A percentile compares a stretch with the other conserved stretches of the same genome.
Conservation (phyloP, 2,329 filamentous ascomycete genomes). For the Paramyrothecium sp. region DNA sequence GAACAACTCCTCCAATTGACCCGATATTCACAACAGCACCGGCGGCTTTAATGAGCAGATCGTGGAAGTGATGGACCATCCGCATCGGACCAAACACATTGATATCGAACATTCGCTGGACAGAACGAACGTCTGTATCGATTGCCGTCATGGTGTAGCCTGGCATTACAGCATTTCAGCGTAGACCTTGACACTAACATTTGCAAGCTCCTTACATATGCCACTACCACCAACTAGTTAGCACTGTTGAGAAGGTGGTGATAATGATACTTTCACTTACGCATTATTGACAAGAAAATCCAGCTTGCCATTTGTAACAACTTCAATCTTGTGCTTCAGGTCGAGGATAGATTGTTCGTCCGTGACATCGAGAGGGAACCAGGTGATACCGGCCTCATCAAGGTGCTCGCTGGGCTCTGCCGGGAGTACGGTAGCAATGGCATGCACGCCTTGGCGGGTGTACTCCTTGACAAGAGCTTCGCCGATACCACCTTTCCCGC, state of each 20-base stretch:
- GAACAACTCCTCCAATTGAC: constrained; percentile 17
- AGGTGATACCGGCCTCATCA: neutral
- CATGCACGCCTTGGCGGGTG: neutral
- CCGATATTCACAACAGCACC: constrained; percentile 23
- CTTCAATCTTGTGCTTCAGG: neutral
- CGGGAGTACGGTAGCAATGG: neutral
- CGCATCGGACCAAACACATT: constrained; percentile 37
- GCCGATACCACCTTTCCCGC: neutral
- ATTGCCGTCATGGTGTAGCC: constrained; percentile 21
- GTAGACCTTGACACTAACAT: neutral
- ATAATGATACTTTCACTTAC: neutral
- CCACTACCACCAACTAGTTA: neutral
- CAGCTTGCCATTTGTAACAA: neutral
- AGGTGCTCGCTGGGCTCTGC: neutral
- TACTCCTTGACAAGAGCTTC: neutral
- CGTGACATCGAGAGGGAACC: constrained; percentile 8
- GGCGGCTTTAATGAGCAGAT: constrained; percentile 13
- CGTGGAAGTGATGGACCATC: constrained; percentile 15
- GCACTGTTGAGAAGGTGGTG: too few relatives aligned
- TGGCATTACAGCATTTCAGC: neutral
- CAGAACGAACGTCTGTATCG: constrained; percentile 26
- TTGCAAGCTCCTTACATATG: neutral
- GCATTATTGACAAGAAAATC: neutral
- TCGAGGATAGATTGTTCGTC: constrained; percentile 7
- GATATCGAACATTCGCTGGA: constrained; percentile 35